phyloP scores from a whole-genome alignment of 768 basidiomycete species.

The Wakefieldia striispora region DNA sequence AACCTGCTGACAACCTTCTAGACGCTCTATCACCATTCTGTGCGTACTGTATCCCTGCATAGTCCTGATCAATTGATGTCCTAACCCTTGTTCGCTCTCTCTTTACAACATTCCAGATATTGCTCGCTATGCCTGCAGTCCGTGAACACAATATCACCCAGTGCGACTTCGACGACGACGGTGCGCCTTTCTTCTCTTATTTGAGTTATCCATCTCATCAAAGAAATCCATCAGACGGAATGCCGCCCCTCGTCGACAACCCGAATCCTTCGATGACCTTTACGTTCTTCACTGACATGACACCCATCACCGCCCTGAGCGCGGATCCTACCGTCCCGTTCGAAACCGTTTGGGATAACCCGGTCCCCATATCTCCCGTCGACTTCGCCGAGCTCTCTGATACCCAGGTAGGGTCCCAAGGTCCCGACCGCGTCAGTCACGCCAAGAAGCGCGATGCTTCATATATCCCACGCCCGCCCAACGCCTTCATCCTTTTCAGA shows the following conservation, averaged over 20 bases:
- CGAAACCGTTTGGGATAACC: slow-evolving; percentile 34
- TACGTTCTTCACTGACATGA: slow-evolving; percentile 64
- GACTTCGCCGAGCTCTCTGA: slow-evolving; percentile 17
- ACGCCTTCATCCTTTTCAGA: slow-evolving; percentile 84
- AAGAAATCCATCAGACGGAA: slow-evolving; percentile 35
- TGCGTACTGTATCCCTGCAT: slow-evolving; percentile 11
- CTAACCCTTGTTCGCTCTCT: neutral
- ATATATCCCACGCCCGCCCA: slow-evolving; percentile 81
- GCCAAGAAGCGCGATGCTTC: slow-evolving; percentile 65
- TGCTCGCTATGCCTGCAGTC: slow-evolving; percentile 22
- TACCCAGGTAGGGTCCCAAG: slow-evolving; percentile 25
- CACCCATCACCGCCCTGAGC: slow-evolving; percentile 47
- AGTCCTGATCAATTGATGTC: slow-evolving; percentile 11
- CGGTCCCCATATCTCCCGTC: slow-evolving; percentile 17
- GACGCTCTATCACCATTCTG: slow-evolving; percentile 30
- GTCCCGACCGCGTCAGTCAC: slow-evolving; percentile 44
- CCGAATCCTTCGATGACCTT: slow-evolving; percentile 52
- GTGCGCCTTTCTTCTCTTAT: slow-evolving; percentile 17
- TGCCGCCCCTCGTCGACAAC: slow-evolving; percentile 54
- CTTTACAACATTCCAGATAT: neutral
- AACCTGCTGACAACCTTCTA: slow-evolving; percentile 15
- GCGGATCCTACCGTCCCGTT: slow-evolving; percentile 33
- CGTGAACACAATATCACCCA: slow-evolving; percentile 25
- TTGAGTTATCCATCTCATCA: slow-evolving; percentile 8
- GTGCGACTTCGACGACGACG: slow-evolving; percentile 36